These are phyloP conservation scores for Polysphondylium violaceum DNA, from an alignment of 78 protist genomes.

Conservation along the genomic window DNA sequence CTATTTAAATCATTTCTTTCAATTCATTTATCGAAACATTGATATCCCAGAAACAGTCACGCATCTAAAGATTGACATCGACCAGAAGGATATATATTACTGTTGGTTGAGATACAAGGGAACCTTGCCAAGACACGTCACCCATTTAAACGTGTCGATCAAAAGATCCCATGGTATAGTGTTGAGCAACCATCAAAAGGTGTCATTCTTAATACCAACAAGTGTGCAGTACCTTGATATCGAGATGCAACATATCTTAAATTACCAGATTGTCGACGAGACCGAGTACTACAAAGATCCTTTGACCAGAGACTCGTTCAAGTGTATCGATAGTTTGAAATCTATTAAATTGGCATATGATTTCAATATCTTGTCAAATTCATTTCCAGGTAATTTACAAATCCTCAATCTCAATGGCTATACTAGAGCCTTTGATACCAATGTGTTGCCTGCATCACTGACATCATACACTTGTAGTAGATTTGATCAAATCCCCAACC, in stretches of 20 bases:
- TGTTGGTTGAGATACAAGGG: neutral
- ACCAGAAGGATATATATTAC: no score
- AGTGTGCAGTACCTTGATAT: neutral
- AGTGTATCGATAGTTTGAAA: neutral
- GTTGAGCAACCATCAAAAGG: neutral
- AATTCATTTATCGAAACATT: neutral
- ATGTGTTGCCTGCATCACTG: neutral
- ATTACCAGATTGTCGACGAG: neutral
- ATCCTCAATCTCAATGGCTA: neutral
- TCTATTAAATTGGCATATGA: neutral
- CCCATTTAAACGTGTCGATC: neutral
- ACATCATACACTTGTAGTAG: neutral
- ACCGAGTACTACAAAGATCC: neutral
- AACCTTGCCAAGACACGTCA: neutral
- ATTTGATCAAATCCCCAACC: neutral
- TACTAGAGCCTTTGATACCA: neutral
- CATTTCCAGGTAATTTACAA: neutral
- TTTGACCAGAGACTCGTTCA: neutral
- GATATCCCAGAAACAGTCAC: neutral
- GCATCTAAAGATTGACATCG: neutral
- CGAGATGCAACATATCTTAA: no score
- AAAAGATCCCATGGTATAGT: no score
- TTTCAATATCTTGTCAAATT: neutral
- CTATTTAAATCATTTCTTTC: neutral
- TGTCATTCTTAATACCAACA: neutral